Conservation (phyloP, 345 rosid species). For the Pelargonium nanum region DNA sequence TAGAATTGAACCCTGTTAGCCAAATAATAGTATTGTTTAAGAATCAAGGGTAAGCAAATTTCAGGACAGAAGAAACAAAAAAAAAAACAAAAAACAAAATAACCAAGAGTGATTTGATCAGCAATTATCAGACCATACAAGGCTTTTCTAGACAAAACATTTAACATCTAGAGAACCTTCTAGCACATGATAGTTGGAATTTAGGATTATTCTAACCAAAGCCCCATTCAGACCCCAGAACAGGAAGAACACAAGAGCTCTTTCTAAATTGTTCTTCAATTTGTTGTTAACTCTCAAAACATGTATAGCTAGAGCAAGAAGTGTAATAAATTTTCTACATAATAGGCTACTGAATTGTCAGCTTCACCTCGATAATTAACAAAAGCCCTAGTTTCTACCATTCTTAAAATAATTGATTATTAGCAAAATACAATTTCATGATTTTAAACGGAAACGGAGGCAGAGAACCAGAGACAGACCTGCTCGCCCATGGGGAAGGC, state of each 20-base stretch:
- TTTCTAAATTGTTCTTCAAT: too few species aligned
- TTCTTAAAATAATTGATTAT: background rate
- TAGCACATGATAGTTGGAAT: background rate
- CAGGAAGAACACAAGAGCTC: background rate
- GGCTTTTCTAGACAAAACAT: background rate
- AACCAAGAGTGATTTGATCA: background rate
- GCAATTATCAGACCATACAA: background rate
- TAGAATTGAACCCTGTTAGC: slow-evolving; percentile 96
- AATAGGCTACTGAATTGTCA: too few species aligned
- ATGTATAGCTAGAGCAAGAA: background rate
- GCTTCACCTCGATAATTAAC: background rate
- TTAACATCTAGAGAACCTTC: background rate
- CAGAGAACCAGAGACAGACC: slow-evolving; percentile 22
- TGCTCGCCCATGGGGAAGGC: slow-evolving; percentile 89
- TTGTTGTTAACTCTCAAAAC: too few species aligned
- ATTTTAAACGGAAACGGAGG: background rate
- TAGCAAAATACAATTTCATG: background rate
- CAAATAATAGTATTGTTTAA: slow-evolving; percentile 31
- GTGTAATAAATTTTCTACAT: background rate
- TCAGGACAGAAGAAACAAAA: background rate
- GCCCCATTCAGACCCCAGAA: background rate
- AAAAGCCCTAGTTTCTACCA: background rate
- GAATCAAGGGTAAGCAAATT: slow-evolving; percentile 8
- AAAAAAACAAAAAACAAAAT: background rate
- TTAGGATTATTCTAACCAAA: background rate